Evolutionary conservation across 805 yeast genomes (phyloP), one percentile per base, ranked within the genome.

Genomic region (Nakazawaea wickerhamii): DNA sequence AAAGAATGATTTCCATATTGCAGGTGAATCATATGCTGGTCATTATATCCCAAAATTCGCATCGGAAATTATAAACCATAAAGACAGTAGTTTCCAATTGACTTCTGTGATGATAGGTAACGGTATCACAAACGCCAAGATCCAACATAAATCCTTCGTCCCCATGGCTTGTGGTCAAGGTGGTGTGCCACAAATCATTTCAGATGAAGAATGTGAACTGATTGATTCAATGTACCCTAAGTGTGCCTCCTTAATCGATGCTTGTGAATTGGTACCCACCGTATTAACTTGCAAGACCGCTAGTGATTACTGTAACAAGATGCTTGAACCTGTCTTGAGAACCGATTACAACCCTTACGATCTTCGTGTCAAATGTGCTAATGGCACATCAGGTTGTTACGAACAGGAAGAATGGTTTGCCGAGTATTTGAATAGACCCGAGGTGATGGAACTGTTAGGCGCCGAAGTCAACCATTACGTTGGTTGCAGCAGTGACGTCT

Each of bases 141-240:
- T 77, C 48, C 96, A 87, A 66, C 81, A 81, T 62, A 78, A 77
- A 48, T 75, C 77, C 63, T 86, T 83, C 61, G 79, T 82, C 59
- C 95, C 95, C 61, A 89, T 88, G 96, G 96, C 95, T 11, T 89
- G 96, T 67, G 95, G 96, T 50, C 72, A 79, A 55, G 95, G 96
- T 52, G 96, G 95, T 30, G 67, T 57, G 60, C 83, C 84, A 30
- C 70, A 90, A 13, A 85, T 88, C 4, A 67, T 89, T 50, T 65
- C 76, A 28, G 91, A 87, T 43, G 88, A 83, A 48, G 82, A 84
- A 54, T 91, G 99, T 67, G 73, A 76, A 38, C 63, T 66, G 28
- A 80, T 90, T 84, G 71, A 73, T 43, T 69, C 68, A 38, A 62
- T 82, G 39, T 74, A 84, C 55, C 87, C 87, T 36, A 78, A 91